Evolutionary conservation across 306 rosid genomes (phyloP).

Genomic region (Cucurbita maxima): DNA sequence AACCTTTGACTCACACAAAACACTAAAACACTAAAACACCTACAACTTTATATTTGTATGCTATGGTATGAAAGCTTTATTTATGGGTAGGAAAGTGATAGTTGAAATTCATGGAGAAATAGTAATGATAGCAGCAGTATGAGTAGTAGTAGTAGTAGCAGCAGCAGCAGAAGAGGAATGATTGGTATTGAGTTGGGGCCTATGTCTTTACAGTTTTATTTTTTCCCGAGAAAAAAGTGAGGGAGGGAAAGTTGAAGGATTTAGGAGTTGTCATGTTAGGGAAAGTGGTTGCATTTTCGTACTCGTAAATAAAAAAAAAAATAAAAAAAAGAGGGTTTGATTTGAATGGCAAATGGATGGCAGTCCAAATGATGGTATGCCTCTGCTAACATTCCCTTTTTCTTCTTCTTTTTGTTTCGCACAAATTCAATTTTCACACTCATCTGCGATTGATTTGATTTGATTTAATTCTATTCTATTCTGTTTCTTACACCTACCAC

Average conservation of each 20-base stretch:
- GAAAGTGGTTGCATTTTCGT: slow-evolving; percentile 42
- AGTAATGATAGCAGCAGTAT: not conserved
- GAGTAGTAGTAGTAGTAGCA: not conserved
- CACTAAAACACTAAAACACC: no score
- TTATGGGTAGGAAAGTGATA: slow-evolving; percentile 59
- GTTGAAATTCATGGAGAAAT: slow-evolving; percentile 15
- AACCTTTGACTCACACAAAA: no score
- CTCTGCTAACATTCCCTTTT: slow-evolving; percentile 44
- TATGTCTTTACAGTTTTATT: not conserved
- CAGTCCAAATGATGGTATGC: slow-evolving; percentile 49
- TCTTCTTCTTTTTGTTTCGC: not conserved
- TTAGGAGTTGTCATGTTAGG: slow-evolving; percentile 52
- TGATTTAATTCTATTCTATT: no score
- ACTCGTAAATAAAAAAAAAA: no score
- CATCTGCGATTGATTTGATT: no score
- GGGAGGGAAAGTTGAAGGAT: slow-evolving; percentile 24
- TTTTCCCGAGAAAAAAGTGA: slow-evolving; percentile 20
- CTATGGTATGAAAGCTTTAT: slow-evolving; percentile 72
- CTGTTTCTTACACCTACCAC: no score
- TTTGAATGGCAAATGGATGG: slow-evolving; percentile 39
- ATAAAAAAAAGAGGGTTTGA: not conserved
- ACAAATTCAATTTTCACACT: not conserved
- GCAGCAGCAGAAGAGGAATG: not conserved
- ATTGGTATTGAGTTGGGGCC: not conserved
- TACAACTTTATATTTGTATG: not conserved